Evolutionary conservation across 306 rosid genomes (phyloP), one percentile per base, ranked within the genome.

Genomic region (Sicyos edulis): DNA sequence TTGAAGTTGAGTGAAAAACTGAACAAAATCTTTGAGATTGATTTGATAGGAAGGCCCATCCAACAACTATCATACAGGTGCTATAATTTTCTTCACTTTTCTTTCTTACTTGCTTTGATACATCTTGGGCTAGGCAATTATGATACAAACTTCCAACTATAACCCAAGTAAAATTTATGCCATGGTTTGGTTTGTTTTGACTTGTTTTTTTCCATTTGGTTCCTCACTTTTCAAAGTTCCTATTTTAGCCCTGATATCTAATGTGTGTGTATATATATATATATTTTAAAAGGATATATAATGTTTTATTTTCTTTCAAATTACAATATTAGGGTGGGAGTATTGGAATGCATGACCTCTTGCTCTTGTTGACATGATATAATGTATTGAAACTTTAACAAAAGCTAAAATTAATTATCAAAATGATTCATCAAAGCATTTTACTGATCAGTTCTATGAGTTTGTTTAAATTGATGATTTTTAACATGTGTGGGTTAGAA

Each of bases 31-130:
- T 49, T 67, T 67, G 54, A 45, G 72, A 13, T 67, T 67, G 72
- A 67, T 67, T 67, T 65, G 71, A 65, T 42, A 65, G 72, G 72
- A 45, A 45, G 72, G 72, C 21, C 72, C 21, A 47, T 56, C 20
- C 56, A 67, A 21, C 14, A 21, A 22, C 56, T 47, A 47, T 37
- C 3, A 67, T 15, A 14, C 72, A 64, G 47, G 47, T 67, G 54
- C 40, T 67, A 44, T 44, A 47, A 67, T 67, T 45, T 47, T 47
- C 54, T 66, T 7, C 26, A 3, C 24, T 37, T 66, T 66, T 11
- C 37, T 53, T 44, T 66, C 21, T 44, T 3, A 19, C 15, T 67
- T 22, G 14, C 72, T 67, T 22, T 45, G 42, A 67, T 47, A 67
- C 19, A 54, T 16, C 55, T 67, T 14, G 19, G 47, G 42, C n/a